These are phyloP conservation scores for Hypomyces perniciosus DNA, from an alignment of 2,329 filamentous ascomycete genomes.

Conservation along the genomic window DNA sequence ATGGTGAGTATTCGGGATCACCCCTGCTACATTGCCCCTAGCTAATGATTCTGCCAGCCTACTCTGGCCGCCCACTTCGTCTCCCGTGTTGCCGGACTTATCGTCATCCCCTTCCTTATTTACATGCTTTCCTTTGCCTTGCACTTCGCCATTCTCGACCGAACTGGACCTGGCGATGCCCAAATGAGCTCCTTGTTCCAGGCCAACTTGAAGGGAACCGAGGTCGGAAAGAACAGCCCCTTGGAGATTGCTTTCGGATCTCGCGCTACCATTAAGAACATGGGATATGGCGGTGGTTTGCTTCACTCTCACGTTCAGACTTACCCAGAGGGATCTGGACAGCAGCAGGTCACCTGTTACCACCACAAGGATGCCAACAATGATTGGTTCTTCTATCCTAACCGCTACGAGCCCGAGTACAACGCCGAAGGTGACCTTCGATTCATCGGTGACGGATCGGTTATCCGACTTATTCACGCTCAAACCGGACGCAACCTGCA, in stretches of 20 bases:
- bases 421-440: conserved; percentile 64
- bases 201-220: conserved; percentile 87
- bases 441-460: conserved; percentile 71
- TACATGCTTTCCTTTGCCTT: conserved; percentile 95
- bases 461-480: conserved; percentile 83
- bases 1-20: conserved; percentile 46
- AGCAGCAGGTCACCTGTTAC: conserved; percentile 98
- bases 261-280: conserved; percentile 91
- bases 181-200: conserved; percentile 99
- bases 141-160: conserved; percentile 90
- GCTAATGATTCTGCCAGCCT: conserved; percentile 26
- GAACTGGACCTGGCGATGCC: conserved; percentile 93
- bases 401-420: conserved; percentile 69
- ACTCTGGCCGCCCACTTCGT: conserved; percentile 71
- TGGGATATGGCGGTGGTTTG: conserved; percentile 96
- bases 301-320: conserved; percentile 96
- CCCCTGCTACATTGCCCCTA: not conserved
- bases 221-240: conserved; percentile 90
- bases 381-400: conserved; percentile 98
- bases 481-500: conserved; percentile 97
- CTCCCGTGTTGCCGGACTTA: conserved; percentile 78
- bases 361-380: conserved; percentile 99
- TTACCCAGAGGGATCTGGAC: conserved; percentile 84
- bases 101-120: conserved; percentile 80
- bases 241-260: conserved; percentile 88